Percentiles rank a stretch among this genome's conserved stretches.
These are phyloP conservation scores for Pseudopithomyces maydicus DNA, from an alignment of 2,329 filamentous ascomycete genomes.

Conservation along the genomic window DNA sequence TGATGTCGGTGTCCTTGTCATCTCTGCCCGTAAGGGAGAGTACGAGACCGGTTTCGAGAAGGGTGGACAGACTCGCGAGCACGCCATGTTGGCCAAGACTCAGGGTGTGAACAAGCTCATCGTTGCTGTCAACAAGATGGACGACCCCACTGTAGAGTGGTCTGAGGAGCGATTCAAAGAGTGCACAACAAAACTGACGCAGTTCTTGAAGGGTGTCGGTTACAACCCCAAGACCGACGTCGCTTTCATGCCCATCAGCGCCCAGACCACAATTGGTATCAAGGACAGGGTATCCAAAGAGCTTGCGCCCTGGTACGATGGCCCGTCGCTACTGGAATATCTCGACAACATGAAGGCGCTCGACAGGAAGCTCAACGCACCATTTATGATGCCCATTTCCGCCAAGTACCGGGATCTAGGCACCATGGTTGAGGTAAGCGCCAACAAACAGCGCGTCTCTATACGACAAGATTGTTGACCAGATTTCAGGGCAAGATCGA, in stretches of 20 bases:
- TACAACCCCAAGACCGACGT: slow-evolving; percentile 95
- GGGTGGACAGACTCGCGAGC: slow-evolving; percentile 95
- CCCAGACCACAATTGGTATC: slow-evolving; percentile 81
- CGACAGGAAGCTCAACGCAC: slow-evolving; percentile 94
- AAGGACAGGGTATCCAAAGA: slow-evolving; percentile 81
- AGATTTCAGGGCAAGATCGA: slow-evolving; percentile 77
- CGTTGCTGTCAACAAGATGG: slow-evolving; percentile 95
- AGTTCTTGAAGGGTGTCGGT: slow-evolving; percentile 88
- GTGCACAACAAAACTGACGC: slow-evolving; percentile 84
- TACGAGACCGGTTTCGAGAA: slow-evolving; percentile 98
- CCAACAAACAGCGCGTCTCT: neutral
- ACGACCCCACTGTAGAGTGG: slow-evolving; percentile 96
- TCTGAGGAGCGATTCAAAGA: slow-evolving; percentile 87
- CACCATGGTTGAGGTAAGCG: slow-evolving; percentile 78
- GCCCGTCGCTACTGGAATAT: slow-evolving; percentile 91
- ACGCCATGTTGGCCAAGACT: slow-evolving; percentile 96
- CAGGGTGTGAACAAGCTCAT: slow-evolving; percentile 97
- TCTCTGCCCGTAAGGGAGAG: slow-evolving; percentile 95
- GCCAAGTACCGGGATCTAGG: slow-evolving; percentile 98
- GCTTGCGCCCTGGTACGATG: slow-evolving; percentile 80
- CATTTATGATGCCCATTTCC: slow-evolving; percentile 98
- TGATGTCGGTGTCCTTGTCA: slow-evolving; percentile 84
- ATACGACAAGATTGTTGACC: neutral
- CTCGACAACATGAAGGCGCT: slow-evolving; percentile 92
- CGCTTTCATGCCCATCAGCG: slow-evolving; percentile 94